Evolutionary conservation across 495 filamentous ascomycete species (phyloP).

Genomic region (Aspergillus sparsus): DNA sequence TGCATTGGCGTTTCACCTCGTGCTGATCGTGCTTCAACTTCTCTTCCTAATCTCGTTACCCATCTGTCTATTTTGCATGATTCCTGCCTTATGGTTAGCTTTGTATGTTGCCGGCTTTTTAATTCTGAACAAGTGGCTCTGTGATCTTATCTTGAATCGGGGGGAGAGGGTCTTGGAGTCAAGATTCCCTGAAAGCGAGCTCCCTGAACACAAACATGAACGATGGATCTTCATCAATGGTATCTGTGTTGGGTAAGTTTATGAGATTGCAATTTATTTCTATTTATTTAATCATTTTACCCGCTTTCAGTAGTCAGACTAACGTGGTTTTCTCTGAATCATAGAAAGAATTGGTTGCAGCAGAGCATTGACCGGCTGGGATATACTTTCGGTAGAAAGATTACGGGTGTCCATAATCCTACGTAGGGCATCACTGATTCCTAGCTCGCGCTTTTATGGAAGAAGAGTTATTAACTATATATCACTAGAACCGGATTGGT

Average conservation of each 20-base stretch:
- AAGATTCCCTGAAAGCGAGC: conserved; percentile 23
- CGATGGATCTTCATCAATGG: conserved; percentile 46
- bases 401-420: conserved; percentile 81
- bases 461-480: neutral
- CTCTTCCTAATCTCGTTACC: conserved; percentile 49
- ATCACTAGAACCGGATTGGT: conserved; percentile 54
- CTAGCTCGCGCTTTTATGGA: neutral
- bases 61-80: conserved; percentile 41
- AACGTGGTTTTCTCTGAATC: conserved; percentile 4
- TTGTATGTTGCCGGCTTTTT: conserved; percentile 36
- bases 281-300: neutral
- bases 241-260: conserved; percentile 35
- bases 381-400: conserved; percentile 69
- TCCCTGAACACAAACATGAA: conserved; percentile 31
- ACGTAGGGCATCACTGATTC: conserved; percentile 49
- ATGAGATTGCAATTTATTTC: neutral
- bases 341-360: conserved; percentile 53
- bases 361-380: conserved; percentile 71
- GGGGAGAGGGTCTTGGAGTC: conserved; percentile 29
- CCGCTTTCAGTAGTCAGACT: neutral
- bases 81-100: conserved; percentile 55
- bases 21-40: conserved; percentile 46
- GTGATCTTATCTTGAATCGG: conserved; percentile 48
- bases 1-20: conserved; percentile 51
- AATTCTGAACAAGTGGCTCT: conserved; percentile 51